phyloP scores from a whole-genome alignment of 164 flowering plant species.

The Euptelea pleiosperma region DNA sequence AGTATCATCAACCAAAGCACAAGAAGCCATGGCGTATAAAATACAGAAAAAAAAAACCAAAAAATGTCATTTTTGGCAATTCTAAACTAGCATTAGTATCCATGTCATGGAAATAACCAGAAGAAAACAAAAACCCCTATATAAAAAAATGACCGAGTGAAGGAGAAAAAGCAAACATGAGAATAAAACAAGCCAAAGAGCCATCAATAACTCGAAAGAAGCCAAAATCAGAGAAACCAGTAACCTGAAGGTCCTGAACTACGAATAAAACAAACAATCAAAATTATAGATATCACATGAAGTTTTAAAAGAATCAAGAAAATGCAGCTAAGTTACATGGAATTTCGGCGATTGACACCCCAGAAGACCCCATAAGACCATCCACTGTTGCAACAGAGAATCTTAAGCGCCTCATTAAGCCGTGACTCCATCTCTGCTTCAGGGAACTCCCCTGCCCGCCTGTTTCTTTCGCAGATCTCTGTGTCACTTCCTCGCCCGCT shows the following conservation, averaged over 20 bases:
- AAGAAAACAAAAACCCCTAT: conserved; percentile 9
- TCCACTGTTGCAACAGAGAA: conserved; percentile 56
- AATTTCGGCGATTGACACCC: conserved; percentile 53
- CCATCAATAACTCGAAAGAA: not conserved
- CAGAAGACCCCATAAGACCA: conserved; percentile 83
- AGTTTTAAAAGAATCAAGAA: not conserved
- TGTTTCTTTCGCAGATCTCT: conserved; percentile 20
- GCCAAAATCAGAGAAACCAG: conserved; percentile 5
- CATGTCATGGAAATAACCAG: not conserved
- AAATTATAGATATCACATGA: not conserved
- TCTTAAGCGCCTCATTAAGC: conserved; percentile 42
- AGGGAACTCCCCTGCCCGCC: conserved; percentile 22
- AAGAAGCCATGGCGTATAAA: not conserved
- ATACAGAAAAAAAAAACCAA: not conserved
- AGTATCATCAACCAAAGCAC: no score
- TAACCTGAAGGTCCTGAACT: not conserved
- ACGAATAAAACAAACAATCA: conserved; percentile 4
- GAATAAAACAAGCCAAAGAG: conserved; percentile 14
- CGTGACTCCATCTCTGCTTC: conserved; percentile 25
- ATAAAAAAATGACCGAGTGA: not conserved
- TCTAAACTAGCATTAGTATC: not conserved
- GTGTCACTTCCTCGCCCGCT: conserved; percentile 11
- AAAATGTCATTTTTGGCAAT: not conserved
- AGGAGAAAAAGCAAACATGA: not conserved
- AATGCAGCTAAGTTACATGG: conserved; percentile 42